Percentiles rank a stretch among this genome's conserved stretches.
phyloP scores from a whole-genome alignment of 331 rosid species.

The Quercus tomentella region DNA sequence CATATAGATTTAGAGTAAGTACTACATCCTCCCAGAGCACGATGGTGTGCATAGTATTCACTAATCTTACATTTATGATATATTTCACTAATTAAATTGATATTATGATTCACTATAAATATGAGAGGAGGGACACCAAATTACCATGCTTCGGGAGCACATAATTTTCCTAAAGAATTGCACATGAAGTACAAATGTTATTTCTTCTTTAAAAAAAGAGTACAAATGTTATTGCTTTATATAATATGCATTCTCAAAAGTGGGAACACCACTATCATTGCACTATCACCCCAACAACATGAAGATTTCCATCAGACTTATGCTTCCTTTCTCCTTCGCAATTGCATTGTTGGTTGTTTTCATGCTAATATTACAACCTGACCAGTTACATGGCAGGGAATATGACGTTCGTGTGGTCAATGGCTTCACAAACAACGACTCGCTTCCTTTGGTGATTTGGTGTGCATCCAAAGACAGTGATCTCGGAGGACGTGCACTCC shows the following conservation, averaged over 20 bases:
- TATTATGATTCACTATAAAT: no score
- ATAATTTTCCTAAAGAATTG: no score
- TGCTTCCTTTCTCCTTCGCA: constrained; percentile 21
- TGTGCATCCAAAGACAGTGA: constrained; percentile 61
- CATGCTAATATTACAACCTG: constrained; percentile 24
- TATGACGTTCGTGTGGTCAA: constrained; percentile 62
- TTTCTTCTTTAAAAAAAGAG: no score
- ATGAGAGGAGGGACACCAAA: no score
- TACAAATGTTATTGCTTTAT: no score
- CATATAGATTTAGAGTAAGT: no score
- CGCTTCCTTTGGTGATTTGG: constrained; percentile 80
- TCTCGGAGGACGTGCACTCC: constrained; percentile 80
- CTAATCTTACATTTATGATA: no score
- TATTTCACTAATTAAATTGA: no score
- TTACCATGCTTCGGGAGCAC: no score
- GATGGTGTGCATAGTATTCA: rapidly evolving
- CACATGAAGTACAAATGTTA: no score
- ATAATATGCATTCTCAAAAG: no score
- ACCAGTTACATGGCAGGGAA: constrained; percentile 28
- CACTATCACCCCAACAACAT: not conserved
- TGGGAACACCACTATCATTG: not conserved
- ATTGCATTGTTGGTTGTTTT: constrained; percentile 27
- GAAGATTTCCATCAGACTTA: constrained; percentile 17
- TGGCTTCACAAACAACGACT: constrained; percentile 71
- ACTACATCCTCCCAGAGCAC: no score